Percentiles rank a stretch among this genome's conserved stretches.
phyloP scores from a whole-genome alignment of 192 early-diverging fungal species.

The Gryganskiella cystojenkinii region DNA sequence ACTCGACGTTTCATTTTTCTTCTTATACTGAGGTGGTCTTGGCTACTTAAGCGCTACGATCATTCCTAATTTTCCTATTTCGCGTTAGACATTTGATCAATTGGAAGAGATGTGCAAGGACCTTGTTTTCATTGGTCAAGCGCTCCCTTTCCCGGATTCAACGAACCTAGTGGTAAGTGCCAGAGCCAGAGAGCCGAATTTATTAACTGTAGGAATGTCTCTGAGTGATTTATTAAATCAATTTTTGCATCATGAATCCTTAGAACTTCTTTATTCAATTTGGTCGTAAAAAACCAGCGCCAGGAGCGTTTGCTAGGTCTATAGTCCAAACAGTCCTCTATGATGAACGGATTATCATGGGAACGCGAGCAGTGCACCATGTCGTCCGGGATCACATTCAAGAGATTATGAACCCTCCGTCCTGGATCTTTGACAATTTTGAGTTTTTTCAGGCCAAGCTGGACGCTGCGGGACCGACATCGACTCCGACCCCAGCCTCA shows the following conservation, averaged over 20 bases:
- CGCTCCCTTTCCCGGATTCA: slow-evolving; percentile 55
- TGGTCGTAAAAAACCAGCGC: slow-evolving; percentile 54
- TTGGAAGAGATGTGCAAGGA: slow-evolving; percentile 51
- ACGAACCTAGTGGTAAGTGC: slow-evolving; percentile 57
- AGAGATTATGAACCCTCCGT: slow-evolving; percentile 12
- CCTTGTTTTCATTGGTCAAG: slow-evolving; percentile 48
- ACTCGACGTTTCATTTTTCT: too few species aligned
- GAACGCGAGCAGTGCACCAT: slow-evolving; percentile 23
- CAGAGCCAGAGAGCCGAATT: neutral
- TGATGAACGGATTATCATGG: slow-evolving; percentile 52
- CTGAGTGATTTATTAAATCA: neutral
- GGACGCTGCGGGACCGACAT: neutral
- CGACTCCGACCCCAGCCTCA: neutral
- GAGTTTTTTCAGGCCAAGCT: neutral
- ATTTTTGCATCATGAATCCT: neutral
- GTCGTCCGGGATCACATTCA: slow-evolving; percentile 27
- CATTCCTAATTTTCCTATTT: neutral
- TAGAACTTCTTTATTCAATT: slow-evolving; percentile 66
- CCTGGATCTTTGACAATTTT: slow-evolving; percentile 33
- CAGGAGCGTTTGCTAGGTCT: slow-evolving; percentile 66
- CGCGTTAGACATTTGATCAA: slow-evolving; percentile 51
- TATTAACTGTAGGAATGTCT: neutral
- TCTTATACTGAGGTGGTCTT: neutral
- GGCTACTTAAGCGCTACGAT: neutral
- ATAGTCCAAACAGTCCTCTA: slow-evolving; percentile 57